phyloP scores from a whole-genome alignment of 1,284 basidiomycete genomes.

The Heterobasidion annosum region DNA sequence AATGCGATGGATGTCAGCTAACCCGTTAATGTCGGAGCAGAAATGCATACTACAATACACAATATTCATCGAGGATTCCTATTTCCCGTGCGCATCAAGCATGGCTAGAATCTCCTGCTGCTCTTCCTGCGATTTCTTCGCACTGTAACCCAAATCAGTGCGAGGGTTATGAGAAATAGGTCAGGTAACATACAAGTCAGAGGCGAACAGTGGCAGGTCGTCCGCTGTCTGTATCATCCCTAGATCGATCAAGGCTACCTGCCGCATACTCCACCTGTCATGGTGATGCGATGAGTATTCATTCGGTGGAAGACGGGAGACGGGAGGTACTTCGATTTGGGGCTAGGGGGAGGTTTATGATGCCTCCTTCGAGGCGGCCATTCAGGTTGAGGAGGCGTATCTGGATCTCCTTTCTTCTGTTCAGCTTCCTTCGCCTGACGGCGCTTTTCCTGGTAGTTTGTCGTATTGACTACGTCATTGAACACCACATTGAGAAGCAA shows the following conservation, averaged over 20 bases:
- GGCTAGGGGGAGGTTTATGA: conserved; percentile 39
- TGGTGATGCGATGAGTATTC: conserved; percentile 3
- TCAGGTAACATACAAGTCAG: conserved; percentile 58
- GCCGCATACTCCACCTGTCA: conserved; percentile 39
- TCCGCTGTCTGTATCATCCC: conserved; percentile 41
- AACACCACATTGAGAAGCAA: not conserved
- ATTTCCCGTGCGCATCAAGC: conserved; percentile 22
- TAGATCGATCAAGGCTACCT: conserved; percentile 49
- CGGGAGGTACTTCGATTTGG: conserved; percentile 37
- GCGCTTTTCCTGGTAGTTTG: conserved; percentile 16
- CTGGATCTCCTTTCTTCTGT: conserved; percentile 13
- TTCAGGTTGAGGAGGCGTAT: conserved; percentile 26
- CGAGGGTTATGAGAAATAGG: conserved; percentile 5
- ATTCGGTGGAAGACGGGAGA: not conserved
- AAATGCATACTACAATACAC: not conserved
- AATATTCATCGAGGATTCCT: not conserved
- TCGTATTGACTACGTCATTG: not conserved
- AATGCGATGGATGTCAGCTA: no score
- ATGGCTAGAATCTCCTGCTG: conserved; percentile 32
- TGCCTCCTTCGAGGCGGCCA: conserved; percentile 62
- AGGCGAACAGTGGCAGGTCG: conserved; percentile 48
- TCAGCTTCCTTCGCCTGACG: conserved; percentile 18
- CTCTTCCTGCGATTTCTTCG: conserved; percentile 30
- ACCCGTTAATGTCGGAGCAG: not conserved
- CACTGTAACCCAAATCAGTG: conserved; percentile 18